Base-by-base conservation (phyloP, 345 rosid genomes). In the Kandelia obovata region DNA sequence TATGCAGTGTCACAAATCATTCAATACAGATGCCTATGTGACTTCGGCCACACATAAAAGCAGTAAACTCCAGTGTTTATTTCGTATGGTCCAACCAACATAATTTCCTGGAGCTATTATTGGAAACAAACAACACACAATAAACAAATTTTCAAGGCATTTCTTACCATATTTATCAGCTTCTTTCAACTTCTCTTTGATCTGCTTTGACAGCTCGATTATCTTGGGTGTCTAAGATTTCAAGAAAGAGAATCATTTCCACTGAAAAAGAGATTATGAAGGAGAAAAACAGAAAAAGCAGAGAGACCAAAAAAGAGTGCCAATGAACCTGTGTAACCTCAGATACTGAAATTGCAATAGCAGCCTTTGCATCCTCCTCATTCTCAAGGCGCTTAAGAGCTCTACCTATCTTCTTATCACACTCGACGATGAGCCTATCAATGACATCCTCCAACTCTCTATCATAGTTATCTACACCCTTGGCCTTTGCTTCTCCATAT, bases 321-420 rank as follows among this genome's bases (percentile, higher is more conserved):
- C 34, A 76, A 27, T 53, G 31, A 26, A 96, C 99, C 98, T 76
- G 99, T 20, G 99, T 96, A 81, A 96, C 98, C 82, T 96, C 92
- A 5, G 97, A 86, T 49, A 96, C 98, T 10, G 98, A 92, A 74
- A 95, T 95, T 13, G 99, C 99, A 78, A 95, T 89, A 25, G 99
- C 99, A 73, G 99, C 98, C 87, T 95, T 95, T 13, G 99, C 98
- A 73, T 95, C 99, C n/a, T 95, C 99, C n/a, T 95, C 99, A 75
- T 91, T 97, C 78, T 95, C 98, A 61, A 95, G 97, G 73, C 99
- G 96, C 82, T 89, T 92, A 70, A 95, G 91, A 49, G 99, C 99
- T 78, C 99, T 86, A 70, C 86, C 85, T 67, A 95, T 95, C 83
- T 96, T 96, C 77, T 95, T 85, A 77, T 96, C 99, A 61, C 99